Conservation (phyloP, 441 rosid genomes). For the Adansonia madagascariensis region DNA sequence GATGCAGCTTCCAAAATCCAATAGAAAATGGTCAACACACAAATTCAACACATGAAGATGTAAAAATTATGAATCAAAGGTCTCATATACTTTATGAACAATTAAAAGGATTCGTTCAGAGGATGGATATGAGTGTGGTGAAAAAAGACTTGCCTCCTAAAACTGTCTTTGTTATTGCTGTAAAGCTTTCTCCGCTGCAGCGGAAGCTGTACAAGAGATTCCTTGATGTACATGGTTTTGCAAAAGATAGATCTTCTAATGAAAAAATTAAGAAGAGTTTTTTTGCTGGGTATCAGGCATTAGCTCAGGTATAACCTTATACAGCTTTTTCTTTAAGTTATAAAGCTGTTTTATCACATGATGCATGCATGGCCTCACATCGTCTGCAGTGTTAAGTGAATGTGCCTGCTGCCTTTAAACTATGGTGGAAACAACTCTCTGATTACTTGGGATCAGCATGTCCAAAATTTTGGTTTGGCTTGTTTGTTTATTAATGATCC, state of each 20-base stretch:
- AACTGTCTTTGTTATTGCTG: constrained; percentile 94
- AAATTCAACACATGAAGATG: constrained; percentile 92
- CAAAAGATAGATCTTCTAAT: constrained; percentile 58
- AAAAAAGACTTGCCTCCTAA: constrained; percentile 98
- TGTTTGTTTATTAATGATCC: constrained; percentile 7
- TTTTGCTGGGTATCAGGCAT: constrained; percentile 98
- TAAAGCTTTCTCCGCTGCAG: constrained; percentile 93
- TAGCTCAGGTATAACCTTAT: constrained; percentile 83
- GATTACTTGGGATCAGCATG: not conserved
- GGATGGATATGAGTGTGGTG: constrained; percentile 99
- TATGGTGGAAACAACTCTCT: constrained; percentile 7
- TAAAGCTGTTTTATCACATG: constrained; percentile 15
- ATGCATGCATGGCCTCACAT: constrained; percentile 9
- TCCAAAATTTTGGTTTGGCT: constrained; percentile 6
- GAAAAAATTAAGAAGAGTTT: constrained; percentile 84
- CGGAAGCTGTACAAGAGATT: constrained; percentile 92
- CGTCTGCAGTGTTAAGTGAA: not conserved
- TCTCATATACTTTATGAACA: constrained; percentile 98
- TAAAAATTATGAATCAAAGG: constrained; percentile 98
- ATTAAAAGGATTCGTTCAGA: constrained; percentile 97
- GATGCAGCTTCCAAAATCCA: constrained; percentile 94
- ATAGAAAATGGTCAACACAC: constrained; percentile 99
- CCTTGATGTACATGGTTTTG: constrained; percentile 88
- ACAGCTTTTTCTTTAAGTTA: constrained; percentile 30
- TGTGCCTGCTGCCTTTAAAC: not conserved